These are phyloP conservation scores for Calcarisporium arbuscula DNA, from an alignment of 2,329 filamentous ascomycete genomes.

Conservation along the genomic window DNA sequence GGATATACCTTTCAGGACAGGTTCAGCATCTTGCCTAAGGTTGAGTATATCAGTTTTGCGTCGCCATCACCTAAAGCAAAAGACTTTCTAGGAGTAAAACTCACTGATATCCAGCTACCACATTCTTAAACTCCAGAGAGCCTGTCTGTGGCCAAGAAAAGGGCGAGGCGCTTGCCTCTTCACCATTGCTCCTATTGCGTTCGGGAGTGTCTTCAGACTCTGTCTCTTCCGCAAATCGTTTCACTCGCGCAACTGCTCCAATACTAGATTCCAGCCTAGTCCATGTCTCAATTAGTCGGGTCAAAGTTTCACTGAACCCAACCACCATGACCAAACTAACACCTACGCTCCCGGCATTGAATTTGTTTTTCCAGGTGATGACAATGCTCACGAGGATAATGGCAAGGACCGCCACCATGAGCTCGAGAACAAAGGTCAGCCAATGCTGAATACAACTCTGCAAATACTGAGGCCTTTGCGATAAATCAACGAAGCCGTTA, in stretches of 20 bases:
- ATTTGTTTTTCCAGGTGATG: background rate
- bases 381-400: constrained; percentile 28
- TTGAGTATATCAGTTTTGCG: no score
- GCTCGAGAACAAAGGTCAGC: constrained; percentile 37
- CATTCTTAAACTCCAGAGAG: constrained; percentile 17
- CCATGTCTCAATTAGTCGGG: constrained; percentile 6
- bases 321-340: constrained; percentile 9
- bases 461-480: constrained; percentile 23
- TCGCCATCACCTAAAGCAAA: no score
- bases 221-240: no score
- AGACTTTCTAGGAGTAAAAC: no score
- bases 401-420: constrained; percentile 26
- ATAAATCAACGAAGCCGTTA: constrained; percentile 30
- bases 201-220: no score
- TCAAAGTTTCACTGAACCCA: constrained; percentile 5
- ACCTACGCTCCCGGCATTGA: constrained; percentile 4
- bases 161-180: no score
- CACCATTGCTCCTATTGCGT: no score
- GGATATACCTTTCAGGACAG: constrained; percentile 1
- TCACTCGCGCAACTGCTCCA: constrained; percentile 14
- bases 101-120: constrained; percentile 21
- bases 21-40: no score
- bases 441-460: constrained; percentile 40
- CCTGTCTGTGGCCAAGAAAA: constrained; percentile 27
- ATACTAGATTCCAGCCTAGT: constrained; percentile 13